Percentiles rank a stretch among this genome's conserved stretches.
Conservation (phyloP, 176 grass and related monocot species). For the Musa acuminata region DNA sequence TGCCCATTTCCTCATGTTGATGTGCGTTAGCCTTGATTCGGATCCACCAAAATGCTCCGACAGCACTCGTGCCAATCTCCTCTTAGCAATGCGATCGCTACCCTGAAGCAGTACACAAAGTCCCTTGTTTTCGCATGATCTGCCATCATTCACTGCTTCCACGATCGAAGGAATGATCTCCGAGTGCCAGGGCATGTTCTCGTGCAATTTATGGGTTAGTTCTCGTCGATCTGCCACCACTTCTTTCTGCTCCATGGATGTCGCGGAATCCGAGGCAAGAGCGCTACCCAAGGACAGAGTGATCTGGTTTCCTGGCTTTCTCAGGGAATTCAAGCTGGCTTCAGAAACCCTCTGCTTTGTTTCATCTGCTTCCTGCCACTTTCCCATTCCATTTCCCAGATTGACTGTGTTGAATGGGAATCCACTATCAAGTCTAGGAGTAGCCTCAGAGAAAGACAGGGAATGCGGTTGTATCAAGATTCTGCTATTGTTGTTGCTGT, state of each 20-base stretch:
- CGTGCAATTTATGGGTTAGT: slow-evolving; percentile 39
- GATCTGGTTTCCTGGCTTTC: slow-evolving; percentile 18
- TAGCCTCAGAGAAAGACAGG: slow-evolving; percentile 7
- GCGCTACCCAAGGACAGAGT: slow-evolving; percentile 41
- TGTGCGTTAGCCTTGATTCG: slow-evolving; percentile 18
- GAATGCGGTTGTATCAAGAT: slow-evolving; percentile 17
- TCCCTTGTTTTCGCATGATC: slow-evolving; percentile 21
- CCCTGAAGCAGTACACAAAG: slow-evolving; percentile 49
- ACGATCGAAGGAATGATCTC: slow-evolving; percentile 34
- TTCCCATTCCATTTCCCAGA: background rate
- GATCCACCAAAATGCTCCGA: slow-evolving; percentile 34
- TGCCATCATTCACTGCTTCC: slow-evolving; percentile 22
- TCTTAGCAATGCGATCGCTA: slow-evolving; percentile 34
- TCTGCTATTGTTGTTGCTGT: slow-evolving; percentile 25
- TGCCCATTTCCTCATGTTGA: slow-evolving; percentile 19
- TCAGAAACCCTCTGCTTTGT: background rate
- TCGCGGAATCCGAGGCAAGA: slow-evolving; percentile 51
- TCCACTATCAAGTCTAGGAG: background rate
- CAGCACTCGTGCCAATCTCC: slow-evolving; percentile 32
- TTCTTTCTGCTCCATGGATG: slow-evolving; percentile 25
- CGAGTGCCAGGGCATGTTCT: slow-evolving; percentile 64
- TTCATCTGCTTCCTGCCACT: background rate
- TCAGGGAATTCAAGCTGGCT: slow-evolving; percentile 3
- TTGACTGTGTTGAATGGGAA: background rate
- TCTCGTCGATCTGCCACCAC: slow-evolving; percentile 30